phyloP scores from a whole-genome alignment of 495 filamentous ascomycete species.

The Aspergillus panamensis region DNA sequence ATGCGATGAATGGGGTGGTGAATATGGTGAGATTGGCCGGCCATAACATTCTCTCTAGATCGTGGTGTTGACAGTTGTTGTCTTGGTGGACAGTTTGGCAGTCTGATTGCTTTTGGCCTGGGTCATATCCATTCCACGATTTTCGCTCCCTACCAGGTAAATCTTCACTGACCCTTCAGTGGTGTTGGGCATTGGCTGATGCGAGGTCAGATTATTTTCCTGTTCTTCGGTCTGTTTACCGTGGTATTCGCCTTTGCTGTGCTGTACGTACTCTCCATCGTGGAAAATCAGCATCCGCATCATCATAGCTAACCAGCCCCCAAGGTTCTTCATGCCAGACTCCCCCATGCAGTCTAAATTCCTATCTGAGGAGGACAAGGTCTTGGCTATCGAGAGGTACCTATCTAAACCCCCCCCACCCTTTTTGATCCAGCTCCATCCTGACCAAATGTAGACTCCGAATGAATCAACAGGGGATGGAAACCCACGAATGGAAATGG shows the following conservation, averaged over 20 bases:
- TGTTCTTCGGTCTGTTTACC: constrained; percentile 53
- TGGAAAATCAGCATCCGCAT: neutral
- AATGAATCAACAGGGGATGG: constrained; percentile 61
- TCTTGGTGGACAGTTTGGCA: constrained; percentile 31
- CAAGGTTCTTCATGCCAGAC: constrained; percentile 54
- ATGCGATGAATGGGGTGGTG: constrained; percentile 56
- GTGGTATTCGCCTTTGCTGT: constrained; percentile 46
- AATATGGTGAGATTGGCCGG: constrained; percentile 41
- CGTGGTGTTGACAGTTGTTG: neutral
- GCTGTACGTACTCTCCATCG: constrained; percentile 25
- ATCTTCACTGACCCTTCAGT: neutral
- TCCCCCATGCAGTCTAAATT: constrained; percentile 59
- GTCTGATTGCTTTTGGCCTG: constrained; percentile 55
- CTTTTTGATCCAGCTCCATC: neutral
- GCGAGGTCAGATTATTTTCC: constrained; percentile 47
- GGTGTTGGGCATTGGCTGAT: neutral
- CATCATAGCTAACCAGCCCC: too few relatives aligned
- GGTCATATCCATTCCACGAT: constrained; percentile 53
- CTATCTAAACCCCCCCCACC: neutral
- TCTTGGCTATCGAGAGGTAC: constrained; percentile 58
- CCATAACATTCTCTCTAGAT: neutral
- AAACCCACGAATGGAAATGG: constrained; percentile 58
- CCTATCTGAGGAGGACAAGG: constrained; percentile 54
- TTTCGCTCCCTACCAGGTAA: constrained; percentile 54
- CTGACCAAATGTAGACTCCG: constrained; percentile 38